Evolutionary conservation across 2,329 filamentous ascomycete genomes (phyloP).

Genomic region (Ambrosiella cleistominuta): DNA sequence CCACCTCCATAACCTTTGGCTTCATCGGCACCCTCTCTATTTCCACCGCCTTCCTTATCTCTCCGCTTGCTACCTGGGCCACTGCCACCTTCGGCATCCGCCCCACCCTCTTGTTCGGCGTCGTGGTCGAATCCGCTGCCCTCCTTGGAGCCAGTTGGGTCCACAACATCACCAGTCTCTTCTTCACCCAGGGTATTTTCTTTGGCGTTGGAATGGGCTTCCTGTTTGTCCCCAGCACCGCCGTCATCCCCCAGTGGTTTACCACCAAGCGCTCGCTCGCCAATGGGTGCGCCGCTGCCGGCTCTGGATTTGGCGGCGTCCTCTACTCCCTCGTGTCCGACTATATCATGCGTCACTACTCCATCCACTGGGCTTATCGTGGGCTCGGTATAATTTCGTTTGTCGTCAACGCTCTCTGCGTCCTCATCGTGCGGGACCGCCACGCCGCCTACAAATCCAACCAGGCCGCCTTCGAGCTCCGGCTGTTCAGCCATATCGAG

Average conservation of each 20-base stretch:
- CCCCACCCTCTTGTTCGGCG: conserved; percentile 44
- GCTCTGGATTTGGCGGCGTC: conserved; percentile 58
- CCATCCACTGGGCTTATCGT: conserved; percentile 49
- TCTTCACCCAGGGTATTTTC: conserved; percentile 55
- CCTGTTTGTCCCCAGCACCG: conserved; percentile 50
- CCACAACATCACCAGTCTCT: conserved; percentile 53
- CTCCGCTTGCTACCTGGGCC: conserved; percentile 46
- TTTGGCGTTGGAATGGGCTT: conserved; percentile 71
- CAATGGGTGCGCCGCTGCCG: conserved; percentile 50
- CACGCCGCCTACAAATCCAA: conserved; percentile 53
- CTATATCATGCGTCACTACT: conserved; percentile 47
- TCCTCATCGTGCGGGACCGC: conserved; percentile 48
- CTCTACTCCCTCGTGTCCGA: conserved; percentile 50
- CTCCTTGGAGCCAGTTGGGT: conserved; percentile 57
- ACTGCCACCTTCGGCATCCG: conserved; percentile 46
- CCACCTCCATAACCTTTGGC: conserved; percentile 50
- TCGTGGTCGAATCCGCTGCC: conserved; percentile 43
- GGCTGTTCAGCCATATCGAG: conserved; percentile 41
- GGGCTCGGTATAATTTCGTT: conserved; percentile 46
- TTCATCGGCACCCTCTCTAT: conserved; percentile 44
- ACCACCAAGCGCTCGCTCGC: conserved; percentile 48
- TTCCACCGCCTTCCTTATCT: conserved; percentile 40
- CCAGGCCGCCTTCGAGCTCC: conserved; percentile 47
- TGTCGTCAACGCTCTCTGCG: conserved; percentile 44
- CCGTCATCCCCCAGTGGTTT: conserved; percentile 60